Conservation (phyloP, 2,329 filamentous ascomycete genomes). For the Aspergillus jensenii region DNA sequence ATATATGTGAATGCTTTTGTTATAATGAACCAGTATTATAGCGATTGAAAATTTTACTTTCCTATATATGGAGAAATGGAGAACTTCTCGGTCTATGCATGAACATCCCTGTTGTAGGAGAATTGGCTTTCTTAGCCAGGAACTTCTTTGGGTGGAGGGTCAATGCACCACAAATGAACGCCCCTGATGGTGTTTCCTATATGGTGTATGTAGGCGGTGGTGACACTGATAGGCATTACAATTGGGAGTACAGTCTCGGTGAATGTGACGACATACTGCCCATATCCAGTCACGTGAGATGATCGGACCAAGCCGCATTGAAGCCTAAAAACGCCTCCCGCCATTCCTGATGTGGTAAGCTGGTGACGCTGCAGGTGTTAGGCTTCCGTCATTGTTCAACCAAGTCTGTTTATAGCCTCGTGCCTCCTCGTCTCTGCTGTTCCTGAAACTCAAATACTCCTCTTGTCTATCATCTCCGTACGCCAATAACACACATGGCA, state of each 20-base stretch:
- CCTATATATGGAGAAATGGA: neutral
- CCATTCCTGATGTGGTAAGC: constrained; percentile 3
- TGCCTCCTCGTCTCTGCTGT: neutral
- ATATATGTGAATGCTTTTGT: neutral
- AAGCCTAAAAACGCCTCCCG: constrained; percentile 6
- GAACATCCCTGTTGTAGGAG: neutral
- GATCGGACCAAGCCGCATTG: constrained; percentile 10
- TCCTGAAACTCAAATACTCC: neutral
- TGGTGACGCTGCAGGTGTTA: constrained; percentile 4
- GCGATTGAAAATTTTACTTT: neutral
- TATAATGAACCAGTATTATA: neutral
- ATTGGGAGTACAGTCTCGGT: neutral
- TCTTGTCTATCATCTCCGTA: neutral
- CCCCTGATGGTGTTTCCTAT: no score
- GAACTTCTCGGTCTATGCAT: neutral
- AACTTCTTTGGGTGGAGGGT: no score
- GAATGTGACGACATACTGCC: no score
- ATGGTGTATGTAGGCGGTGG: no score
- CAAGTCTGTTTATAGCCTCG: constrained; percentile 1
- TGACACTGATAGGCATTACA: neutral
- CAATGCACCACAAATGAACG: no score
- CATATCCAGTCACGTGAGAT: neutral
- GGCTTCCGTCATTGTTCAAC: constrained; percentile 14
- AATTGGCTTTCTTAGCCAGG: neutral
- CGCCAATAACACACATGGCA: constrained; percentile 25